Evolutionary conservation across 2,329 filamentous ascomycete species (phyloP), one percentile per base, ranked within the genome.

Genomic region (Aspergillus udagawae): DNA sequence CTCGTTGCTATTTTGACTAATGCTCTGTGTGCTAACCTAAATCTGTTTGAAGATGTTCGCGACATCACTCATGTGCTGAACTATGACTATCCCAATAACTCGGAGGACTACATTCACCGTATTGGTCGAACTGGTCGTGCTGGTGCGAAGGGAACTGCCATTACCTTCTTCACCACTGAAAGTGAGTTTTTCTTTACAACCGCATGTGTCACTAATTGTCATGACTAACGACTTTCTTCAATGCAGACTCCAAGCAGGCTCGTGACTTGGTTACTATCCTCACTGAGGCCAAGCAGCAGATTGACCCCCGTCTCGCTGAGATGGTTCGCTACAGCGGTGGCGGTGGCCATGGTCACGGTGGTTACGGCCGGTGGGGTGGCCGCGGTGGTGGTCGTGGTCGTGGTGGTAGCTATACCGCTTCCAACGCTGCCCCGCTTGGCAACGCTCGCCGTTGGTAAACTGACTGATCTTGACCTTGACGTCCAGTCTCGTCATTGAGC

Each of bases 11-110:
- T 67, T 64, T 67, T 66, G 54, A 73, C 68, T 73, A 70, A 72
- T 82, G 81, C 80, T 79, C 82, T 84, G 71, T 72, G 76, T 86
- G 86, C 91, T 96, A 95, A 96, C 90, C 83, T 85, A 60, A 63
- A 61, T 83, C 75, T 81, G 77, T 82, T 73, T 80, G 75, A 97
- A 97, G 94, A 99, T 89, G 94, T 99, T 83, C 93, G 92, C 82
- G 96, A 99, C 85, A 99, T 99, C 83, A 97, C 94, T 80, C 94
- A 99, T 82, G 94, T 99, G 80, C 86, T 99, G 82, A 97, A 97
- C 87, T 97, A 97, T 90, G 94, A 97, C 78, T 97, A 97, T 80
- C 93, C 93, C 77, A 97, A 97, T 83, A 97, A 87, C 75, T 86
- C 84, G 69, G 85, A 87, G 75, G 85, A 87, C 70, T 87, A 87